phyloP scores from a whole-genome alignment of 1,284 basidiomycete species.

The Mycosarcoma mackinlayi region DNA sequence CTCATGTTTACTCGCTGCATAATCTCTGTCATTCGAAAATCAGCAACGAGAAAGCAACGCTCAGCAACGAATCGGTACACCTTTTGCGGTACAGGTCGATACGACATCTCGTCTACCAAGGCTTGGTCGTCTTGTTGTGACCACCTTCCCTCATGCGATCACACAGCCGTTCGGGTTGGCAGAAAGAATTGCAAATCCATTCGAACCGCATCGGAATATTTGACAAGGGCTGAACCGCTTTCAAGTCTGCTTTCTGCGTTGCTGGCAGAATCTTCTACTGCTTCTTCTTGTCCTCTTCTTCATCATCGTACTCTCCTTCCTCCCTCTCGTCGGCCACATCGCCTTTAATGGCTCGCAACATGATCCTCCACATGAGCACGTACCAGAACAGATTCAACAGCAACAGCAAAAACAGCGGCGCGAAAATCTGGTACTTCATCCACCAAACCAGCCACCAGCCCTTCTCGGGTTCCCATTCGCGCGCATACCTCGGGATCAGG shows the following conservation, averaged over 20 bases:
- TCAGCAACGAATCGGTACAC: conserved; percentile 55
- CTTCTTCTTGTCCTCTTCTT: conserved; percentile 48
- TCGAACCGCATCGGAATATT: too few relatives aligned
- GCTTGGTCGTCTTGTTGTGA: conserved; percentile 53
- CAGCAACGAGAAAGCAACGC: conserved; percentile 50
- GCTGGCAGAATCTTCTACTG: too few relatives aligned
- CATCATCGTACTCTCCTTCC: conserved; percentile 64
- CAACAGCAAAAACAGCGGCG: conserved; percentile 63
- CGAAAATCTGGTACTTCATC: conserved; percentile 67
- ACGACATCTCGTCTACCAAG: conserved; percentile 51
- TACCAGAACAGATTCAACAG: conserved; percentile 67
- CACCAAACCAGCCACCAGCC: conserved; percentile 65
- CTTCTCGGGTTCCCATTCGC: conserved; percentile 58
- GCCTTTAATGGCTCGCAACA: conserved; percentile 54
- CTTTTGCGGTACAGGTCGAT: conserved; percentile 60
- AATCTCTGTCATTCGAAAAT: too few relatives aligned
- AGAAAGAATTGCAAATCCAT: conserved; percentile 4
- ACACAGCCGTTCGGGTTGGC: too few relatives aligned
- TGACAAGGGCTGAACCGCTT: too few relatives aligned
- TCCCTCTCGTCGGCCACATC: conserved; percentile 56
- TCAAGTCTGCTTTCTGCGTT: too few relatives aligned
- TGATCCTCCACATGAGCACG: conserved; percentile 64
- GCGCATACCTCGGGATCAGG: conserved; percentile 73
- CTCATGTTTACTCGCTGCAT: too few relatives aligned
- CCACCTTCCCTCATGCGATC: too few relatives aligned